A percentile compares a stretch with the other conserved stretches of the same genome.
Evolutionary conservation across 768 basidiomycete species (phyloP).

Genomic region (Rhizopogon vinicolor): DNA sequence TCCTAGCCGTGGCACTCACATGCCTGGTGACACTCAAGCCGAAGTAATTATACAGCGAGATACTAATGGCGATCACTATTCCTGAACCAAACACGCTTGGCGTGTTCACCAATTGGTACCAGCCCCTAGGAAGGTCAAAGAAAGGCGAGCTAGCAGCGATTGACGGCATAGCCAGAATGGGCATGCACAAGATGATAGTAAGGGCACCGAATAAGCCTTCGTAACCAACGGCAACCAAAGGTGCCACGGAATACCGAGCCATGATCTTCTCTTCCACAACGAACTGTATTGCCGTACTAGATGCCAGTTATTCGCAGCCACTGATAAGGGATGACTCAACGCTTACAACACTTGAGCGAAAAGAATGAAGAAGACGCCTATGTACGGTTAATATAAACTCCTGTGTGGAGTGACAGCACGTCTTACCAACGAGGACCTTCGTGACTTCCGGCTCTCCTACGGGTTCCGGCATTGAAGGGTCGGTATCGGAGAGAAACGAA

Average conservation of each 20-base stretch:
- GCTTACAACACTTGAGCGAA: constrained; percentile 94
- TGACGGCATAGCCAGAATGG: constrained; percentile 69
- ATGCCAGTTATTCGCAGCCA: constrained; percentile 7
- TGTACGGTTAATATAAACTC: constrained; percentile 11
- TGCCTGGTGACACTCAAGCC: constrained; percentile 89
- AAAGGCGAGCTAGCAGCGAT: constrained; percentile 60
- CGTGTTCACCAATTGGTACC: constrained; percentile 81
- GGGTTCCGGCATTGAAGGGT: constrained; percentile 37
- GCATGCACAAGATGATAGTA: constrained; percentile 75
- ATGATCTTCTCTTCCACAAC: constrained; percentile 98
- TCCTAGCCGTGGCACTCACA: constrained; percentile 90
- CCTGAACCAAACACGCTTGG: constrained; percentile 66
- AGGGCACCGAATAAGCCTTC: constrained; percentile 91
- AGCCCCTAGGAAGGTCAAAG: constrained; percentile 89
- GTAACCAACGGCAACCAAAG: constrained; percentile 89
- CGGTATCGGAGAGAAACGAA: constrained; percentile 9
- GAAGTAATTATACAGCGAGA: constrained; percentile 84
- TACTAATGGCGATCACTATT: constrained; percentile 69
- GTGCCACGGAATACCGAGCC: constrained; percentile 79
- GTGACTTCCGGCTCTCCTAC: constrained; percentile 59
- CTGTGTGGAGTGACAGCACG: constrained; percentile 10
- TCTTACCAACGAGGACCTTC: constrained; percentile 66
- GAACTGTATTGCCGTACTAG: constrained; percentile 85
- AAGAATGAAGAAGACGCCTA: constrained; percentile 86
- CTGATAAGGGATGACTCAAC: not conserved